Base-by-base conservation (phyloP, 2,329 filamentous ascomycete species). In the Monosporascus sp. region DNA sequence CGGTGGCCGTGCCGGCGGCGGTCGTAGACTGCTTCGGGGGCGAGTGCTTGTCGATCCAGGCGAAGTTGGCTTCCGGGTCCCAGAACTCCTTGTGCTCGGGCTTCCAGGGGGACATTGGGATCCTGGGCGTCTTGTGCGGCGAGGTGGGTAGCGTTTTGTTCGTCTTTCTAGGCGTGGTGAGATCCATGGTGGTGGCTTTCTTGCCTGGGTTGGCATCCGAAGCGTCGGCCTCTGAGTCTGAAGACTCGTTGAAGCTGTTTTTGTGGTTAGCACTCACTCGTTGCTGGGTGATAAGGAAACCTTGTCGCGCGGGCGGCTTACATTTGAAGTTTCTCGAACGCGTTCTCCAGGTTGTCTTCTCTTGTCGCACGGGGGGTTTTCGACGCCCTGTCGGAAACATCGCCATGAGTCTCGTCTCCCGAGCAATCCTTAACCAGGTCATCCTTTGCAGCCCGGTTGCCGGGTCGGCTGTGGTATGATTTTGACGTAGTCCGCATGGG, bases 1-100 rank as follows among this genome's bases (percentile, higher is more conserved):
- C 49, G 34, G 49, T 49, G 36, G 44, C 34, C 39, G 51, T 56
- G 18, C 44, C 52, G 24, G 24, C 11, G 18, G 50, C 31, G 37
- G 41, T 48, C 5, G 51, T 39, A 11, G 20, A 45, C 51, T 60
- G 62, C 56, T 66, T 66, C 1, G 62, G 57, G 0, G 66, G 65
- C 22, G 66, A 66, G 44, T 69, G 66, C 54, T 65, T 51, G 60
- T 69, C 66, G 38, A 68, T 65, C 66, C 66, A 69, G 6, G 57
- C 60, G 49, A 67, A 68, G 51, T 68, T 66, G 24, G 59, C 62
- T 38, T 64, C 63, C 3, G 65, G 60, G 24, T 68, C 66, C 66
- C 66, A 69, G 53, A 69, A 68, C 51, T 68, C 63, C 52, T 62
- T 65, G 14, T 67, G 57, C 42, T 65, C 62, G 20, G 62, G 61